Evolutionary conservation across 805 yeast species (phyloP), one percentile per base, ranked within the genome.

Genomic region (Barnettozyma populi): DNA sequence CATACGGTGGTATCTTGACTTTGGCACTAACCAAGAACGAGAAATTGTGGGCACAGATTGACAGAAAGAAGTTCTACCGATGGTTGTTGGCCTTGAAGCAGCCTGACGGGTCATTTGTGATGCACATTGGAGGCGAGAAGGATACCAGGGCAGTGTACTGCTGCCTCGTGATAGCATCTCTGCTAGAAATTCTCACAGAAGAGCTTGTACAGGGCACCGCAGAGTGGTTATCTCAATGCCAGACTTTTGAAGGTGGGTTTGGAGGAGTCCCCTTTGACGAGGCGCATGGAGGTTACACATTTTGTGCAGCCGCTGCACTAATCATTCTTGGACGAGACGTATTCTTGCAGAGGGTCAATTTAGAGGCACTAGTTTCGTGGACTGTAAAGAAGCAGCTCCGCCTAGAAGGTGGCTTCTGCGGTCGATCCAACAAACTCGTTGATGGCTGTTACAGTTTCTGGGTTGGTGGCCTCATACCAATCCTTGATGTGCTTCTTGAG

Each of bases 261-360:
- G 89, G 90, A 1, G 96, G 95, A 1, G 72, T 73, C 19, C 94
- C 95, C 0, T 63, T 63, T 18, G 84, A 79, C 50, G 99, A 94
- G 65, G 97, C 98, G 0, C 99, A 94, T 62, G 99, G 97, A 2
- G 99, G 99, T 1, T 95, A 94, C 63, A 80, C 98, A 0, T 94
- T 79, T 64, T 94, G 99, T 69, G 95, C 92, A 0, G 70, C 86
- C 39, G 95, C 84, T 40, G 76, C 80, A 43, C 68, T 79, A 49
- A 75, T 73, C 51, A 72, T 73, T 23, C 60, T 80, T 25, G 72
- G 73, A 7, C 49, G 51, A 29, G 66, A 62, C 16, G 62, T 63
- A 7, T 51, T 75, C 7, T 45, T 48, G 6, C 64, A 68, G 43
- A 52, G 64, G 19, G 63, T 78, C 2, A 68, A 87, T 57, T 48